Conservation (phyloP, 1,284 basidiomycete species). For the Boletus sp. region DNA sequence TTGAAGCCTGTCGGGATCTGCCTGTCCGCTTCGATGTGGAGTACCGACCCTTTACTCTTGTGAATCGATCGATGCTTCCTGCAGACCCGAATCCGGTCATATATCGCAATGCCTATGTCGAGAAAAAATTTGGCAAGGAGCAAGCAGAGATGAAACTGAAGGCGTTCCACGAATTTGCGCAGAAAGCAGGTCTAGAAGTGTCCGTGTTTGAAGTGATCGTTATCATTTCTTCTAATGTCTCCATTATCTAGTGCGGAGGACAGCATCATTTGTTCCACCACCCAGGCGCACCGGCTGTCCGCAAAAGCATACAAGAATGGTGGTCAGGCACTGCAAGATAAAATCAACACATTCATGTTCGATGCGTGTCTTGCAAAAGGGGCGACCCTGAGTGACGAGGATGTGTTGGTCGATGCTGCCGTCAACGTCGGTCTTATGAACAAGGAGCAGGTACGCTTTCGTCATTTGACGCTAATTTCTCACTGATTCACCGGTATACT, state of each 20-base stretch:
- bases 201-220: conserved; percentile 36
- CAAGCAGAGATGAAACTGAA: conserved; percentile 46
- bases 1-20: conserved; percentile 55
- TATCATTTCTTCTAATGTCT: neutral
- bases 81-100: conserved; percentile 38
- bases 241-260: conserved; percentile 42
- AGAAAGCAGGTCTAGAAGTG: conserved; percentile 61
- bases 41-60: conserved; percentile 66
- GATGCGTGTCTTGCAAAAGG: conserved; percentile 61
- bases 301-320: conserved; percentile 65
- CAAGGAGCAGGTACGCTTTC: conserved; percentile 50
- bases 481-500: neutral
- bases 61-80: conserved; percentile 43
- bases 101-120: conserved; percentile 33
- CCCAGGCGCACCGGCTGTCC: conserved; percentile 67
- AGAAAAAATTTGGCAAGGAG: conserved; percentile 55
- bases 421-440: conserved; percentile 54
- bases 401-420: conserved; percentile 60
- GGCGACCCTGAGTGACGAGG: conserved; percentile 56
- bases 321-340: conserved; percentile 58
- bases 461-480: neutral
- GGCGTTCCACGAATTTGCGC: conserved; percentile 48
- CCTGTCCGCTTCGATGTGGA: conserved; percentile 67
- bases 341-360: conserved; percentile 57
- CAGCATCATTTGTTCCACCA: conserved; percentile 63